These are phyloP conservation scores for Sutorius australiensis DNA, from an alignment of 768 basidiomycete genomes.

Conservation along the genomic window DNA sequence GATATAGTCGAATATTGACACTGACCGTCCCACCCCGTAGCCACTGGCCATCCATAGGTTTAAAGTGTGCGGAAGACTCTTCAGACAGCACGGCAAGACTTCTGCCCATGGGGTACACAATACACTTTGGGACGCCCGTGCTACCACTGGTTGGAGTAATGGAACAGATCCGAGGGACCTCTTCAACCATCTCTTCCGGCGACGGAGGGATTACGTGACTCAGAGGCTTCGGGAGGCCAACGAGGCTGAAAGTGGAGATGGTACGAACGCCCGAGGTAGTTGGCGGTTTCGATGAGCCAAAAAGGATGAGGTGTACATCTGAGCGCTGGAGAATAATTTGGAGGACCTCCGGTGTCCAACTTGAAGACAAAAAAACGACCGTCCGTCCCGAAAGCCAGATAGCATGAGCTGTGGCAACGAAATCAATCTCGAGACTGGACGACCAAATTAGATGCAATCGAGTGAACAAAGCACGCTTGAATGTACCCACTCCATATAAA, in stretches of 20 bases:
- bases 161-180: conserved; percentile 8
- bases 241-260: conserved; percentile 21
- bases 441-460: background rate
- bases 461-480: background rate
- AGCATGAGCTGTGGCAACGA: conserved; percentile 27
- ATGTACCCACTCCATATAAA: conserved; percentile 21
- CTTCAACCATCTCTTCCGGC: conserved; percentile 13
- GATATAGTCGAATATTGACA: background rate
- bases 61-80: conserved; percentile 8
- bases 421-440: conserved; percentile 27
- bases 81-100: conserved; percentile 12
- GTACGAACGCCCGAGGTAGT: conserved; percentile 4
- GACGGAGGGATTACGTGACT: conserved; percentile 12
- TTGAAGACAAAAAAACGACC: conserved; percentile 24
- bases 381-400: conserved; percentile 30
- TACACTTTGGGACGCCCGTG: conserved; percentile 20
- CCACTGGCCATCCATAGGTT: conserved; percentile 16
- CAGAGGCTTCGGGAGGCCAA: conserved; percentile 7
- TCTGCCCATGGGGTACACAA: conserved; percentile 16
- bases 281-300: conserved; percentile 14
- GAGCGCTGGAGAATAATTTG: conserved; percentile 20
- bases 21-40: conserved; percentile 12
- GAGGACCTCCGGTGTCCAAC: conserved; percentile 26
- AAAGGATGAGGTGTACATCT: conserved; percentile 20
- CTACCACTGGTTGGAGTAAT: conserved; percentile 24